Base-by-base conservation (phyloP, 805 yeast genomes). In the Kodamaea sagamina region DNA sequence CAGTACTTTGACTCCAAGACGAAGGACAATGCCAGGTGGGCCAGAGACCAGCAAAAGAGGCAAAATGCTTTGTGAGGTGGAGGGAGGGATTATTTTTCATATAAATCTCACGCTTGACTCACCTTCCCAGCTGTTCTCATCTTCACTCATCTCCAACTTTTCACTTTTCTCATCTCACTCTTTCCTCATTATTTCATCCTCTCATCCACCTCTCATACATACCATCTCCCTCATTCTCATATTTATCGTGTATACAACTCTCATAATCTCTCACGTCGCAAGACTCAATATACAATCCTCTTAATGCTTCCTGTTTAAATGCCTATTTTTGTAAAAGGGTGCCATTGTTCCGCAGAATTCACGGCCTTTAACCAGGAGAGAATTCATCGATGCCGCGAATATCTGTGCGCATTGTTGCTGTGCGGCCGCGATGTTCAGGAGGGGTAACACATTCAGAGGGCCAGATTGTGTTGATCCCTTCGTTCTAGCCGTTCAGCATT, bases 21-120 rank as follows among this genome's bases (percentile, higher is more conserved):
- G 9, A 81, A 79, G 61, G 93, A 86, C 57, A 87, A 96, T n/a
- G 97, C 97, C 6, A 80, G 90, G 67, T 93, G 98, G 98, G 97
- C 99, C 11, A 79, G 93, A 53, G 96, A 86, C 57, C 96, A 84
- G 67, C 87, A 79, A 61, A 79, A 78, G 64, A 68, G 70, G 47
- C 73, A 68, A 25, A 34, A 35, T 16, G 36, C 34, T 9, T 29
- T 38, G 34, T 38, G 12, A 25, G 27, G 26, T 15, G 35, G 25
- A 22, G 11, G 16, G 4, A 13, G n/a, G n/a, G n/a, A n/a, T n/a
- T n/a, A n/a, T n/a, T n/a, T n/a, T n/a, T n/a, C n/a, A n/a, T n/a
- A 25, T 4, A 28, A 21, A 27, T 36, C 36, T 46, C 28, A 25
- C 37, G 32, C 28, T 32, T 27, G n/a, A n/a, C n/a, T n/a, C n/a